A percentile compares a stretch with the other conserved stretches of the same genome.
phyloP scores from a whole-genome alignment of 306 rosid species.

The Cicer cuneatum region DNA sequence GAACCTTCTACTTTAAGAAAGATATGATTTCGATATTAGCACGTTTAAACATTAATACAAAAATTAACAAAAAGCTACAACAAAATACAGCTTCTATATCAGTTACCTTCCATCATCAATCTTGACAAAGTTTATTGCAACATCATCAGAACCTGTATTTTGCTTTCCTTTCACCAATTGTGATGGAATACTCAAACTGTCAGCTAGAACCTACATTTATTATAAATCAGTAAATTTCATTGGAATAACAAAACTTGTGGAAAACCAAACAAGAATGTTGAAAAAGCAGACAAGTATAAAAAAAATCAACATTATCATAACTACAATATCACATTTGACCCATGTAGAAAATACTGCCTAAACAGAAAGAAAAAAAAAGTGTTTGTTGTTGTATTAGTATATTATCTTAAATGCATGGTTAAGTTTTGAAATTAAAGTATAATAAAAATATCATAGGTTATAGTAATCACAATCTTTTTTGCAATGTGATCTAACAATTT shows the following conservation, averaged over 20 bases:
- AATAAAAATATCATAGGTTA: constrained; percentile 24
- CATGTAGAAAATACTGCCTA: not conserved
- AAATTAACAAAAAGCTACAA: constrained; percentile 27
- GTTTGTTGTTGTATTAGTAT: not conserved
- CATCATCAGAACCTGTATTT: constrained; percentile 81
- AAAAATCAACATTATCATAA: constrained; percentile 9
- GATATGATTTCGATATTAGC: constrained; percentile 25
- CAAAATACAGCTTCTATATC: constrained; percentile 38
- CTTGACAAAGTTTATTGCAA: constrained; percentile 89
- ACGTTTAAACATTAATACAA: not conserved
- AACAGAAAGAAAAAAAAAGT: not conserved
- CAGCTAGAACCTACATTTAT: constrained; percentile 80
- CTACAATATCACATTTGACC: constrained; percentile 8
- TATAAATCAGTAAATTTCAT: constrained; percentile 3
- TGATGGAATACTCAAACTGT: constrained; percentile 83
- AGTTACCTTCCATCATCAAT: constrained; percentile 87
- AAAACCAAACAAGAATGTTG: constrained; percentile 9
- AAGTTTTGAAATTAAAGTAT: constrained; percentile 16
- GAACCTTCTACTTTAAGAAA: constrained; percentile 33
- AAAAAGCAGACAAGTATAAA: constrained; percentile 28
- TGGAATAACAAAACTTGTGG: constrained; percentile 11
- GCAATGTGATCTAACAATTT: constrained; percentile 17
- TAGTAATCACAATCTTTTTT: constrained; percentile 28
- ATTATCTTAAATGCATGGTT: constrained; percentile 24
- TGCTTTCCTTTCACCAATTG: constrained; percentile 89